These are phyloP conservation scores for Ogataea philodendri DNA, from an alignment of 805 yeast species.

Conservation along the genomic window DNA sequence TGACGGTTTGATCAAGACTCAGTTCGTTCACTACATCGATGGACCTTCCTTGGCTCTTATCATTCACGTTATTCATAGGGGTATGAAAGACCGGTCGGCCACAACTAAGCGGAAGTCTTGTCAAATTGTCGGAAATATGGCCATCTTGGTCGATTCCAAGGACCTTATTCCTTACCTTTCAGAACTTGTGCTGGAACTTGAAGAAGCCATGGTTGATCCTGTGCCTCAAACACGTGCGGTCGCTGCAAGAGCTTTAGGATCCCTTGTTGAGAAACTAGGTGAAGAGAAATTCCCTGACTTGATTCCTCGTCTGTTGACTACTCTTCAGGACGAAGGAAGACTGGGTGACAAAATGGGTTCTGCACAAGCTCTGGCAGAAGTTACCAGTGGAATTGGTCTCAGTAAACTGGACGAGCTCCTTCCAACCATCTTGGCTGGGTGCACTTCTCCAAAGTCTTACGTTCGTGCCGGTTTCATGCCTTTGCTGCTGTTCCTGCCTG, in stretches of 20 bases:
- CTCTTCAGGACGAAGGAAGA: conserved; percentile 71
- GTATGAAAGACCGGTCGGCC: conserved; percentile 94
- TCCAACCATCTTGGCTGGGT: conserved; percentile 73
- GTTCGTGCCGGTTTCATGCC: conserved; percentile 94
- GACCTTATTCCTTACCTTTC: conserved; percentile 84
- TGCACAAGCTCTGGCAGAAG: conserved; percentile 95
- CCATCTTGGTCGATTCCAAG: conserved; percentile 84
- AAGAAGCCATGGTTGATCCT: conserved; percentile 96
- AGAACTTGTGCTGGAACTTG: conserved; percentile 75
- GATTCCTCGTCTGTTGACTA: conserved; percentile 72
- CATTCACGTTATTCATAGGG: conserved; percentile 92
- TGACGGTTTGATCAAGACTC: conserved; percentile 82
- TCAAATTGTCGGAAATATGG: conserved; percentile 98
- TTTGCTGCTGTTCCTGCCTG: conserved; percentile 82
- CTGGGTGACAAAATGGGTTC: conserved; percentile 94
- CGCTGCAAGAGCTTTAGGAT: conserved; percentile 95
- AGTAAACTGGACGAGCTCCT: conserved; percentile 83
- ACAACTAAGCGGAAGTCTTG: conserved; percentile 89
- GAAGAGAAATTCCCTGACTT: conserved; percentile 93
- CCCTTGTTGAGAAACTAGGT: conserved; percentile 92
- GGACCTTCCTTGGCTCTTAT: conserved; percentile 96
- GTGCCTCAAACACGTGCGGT: conserved; percentile 97
- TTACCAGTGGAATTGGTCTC: conserved; percentile 86
- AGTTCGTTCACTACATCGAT: conserved; percentile 95
- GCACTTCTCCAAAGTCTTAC: conserved; percentile 62